phyloP scores from a whole-genome alignment of 495 filamentous ascomycete species.

The Talaromyces ruber region DNA sequence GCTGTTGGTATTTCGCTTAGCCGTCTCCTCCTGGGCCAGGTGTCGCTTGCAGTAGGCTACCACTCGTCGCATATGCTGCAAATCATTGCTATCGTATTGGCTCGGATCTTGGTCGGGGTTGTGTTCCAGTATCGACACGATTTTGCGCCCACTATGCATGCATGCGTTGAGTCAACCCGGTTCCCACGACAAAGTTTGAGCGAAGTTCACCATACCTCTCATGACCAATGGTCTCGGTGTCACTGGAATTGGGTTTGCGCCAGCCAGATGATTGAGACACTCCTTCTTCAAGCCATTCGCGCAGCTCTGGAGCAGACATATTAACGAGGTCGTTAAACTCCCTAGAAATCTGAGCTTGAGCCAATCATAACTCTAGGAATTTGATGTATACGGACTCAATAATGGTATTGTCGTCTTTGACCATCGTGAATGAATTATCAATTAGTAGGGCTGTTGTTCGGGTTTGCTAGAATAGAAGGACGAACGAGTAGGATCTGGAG shows the following conservation, averaged over 20 bases:
- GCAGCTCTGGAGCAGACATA: slow-evolving; percentile 52
- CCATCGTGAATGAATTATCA: slow-evolving; percentile 31
- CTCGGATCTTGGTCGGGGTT: slow-evolving; percentile 48
- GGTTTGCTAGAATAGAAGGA: background rate
- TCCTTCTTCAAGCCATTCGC: slow-evolving; percentile 50
- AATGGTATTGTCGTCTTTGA: slow-evolving; percentile 48
- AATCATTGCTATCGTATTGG: slow-evolving; percentile 45
- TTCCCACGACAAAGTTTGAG: background rate
- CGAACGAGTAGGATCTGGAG: background rate
- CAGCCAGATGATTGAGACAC: slow-evolving; percentile 49
- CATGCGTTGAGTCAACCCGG: background rate
- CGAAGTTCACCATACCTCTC: slow-evolving; percentile 35
- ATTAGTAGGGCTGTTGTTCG: background rate
- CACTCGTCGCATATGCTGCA: slow-evolving; percentile 59
- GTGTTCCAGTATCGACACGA: slow-evolving; percentile 53
- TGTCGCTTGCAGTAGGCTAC: slow-evolving; percentile 57
- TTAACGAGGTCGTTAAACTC: slow-evolving; percentile 65
- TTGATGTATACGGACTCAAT: slow-evolving; percentile 33
- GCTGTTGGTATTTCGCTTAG: slow-evolving; percentile 45
- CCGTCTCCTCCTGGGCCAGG: slow-evolving; percentile 53
- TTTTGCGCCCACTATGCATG: slow-evolving; percentile 46
- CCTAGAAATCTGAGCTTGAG: slow-evolving; percentile 18
- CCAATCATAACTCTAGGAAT: slow-evolving; percentile 16
- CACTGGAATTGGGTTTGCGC: slow-evolving; percentile 43
- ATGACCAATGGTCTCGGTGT: slow-evolving; percentile 56